phyloP scores from a whole-genome alignment of 768 basidiomycete species.

The Phaffia australis region DNA sequence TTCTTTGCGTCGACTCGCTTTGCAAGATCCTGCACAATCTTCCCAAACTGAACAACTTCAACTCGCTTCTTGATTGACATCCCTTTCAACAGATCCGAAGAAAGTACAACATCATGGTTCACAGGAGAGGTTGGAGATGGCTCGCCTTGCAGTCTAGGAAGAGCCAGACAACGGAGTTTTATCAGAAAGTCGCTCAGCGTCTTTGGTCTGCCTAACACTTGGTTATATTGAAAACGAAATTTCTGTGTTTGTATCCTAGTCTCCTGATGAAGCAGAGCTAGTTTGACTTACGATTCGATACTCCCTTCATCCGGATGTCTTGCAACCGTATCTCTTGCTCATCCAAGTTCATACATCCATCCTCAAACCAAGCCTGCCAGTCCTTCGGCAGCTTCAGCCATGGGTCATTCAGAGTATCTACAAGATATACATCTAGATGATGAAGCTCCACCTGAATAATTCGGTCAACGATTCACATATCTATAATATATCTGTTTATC shows the following conservation, averaged over 20 bases:
- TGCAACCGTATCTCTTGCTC: background rate
- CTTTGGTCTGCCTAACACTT: background rate
- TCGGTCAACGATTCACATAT: background rate
- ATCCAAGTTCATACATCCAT: background rate
- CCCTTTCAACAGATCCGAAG: no score
- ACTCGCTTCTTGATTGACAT: no score
- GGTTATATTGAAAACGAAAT: background rate
- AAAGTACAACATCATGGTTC: no score
- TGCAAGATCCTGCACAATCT: no score
- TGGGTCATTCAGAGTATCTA: background rate
- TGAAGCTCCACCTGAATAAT: background rate
- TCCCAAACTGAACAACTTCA: no score
- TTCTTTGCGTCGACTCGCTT: no score
- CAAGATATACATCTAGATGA: background rate
- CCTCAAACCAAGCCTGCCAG: slow-evolving; percentile 10
- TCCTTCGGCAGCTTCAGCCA: background rate
- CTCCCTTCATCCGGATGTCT: background rate
- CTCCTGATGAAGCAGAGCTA: background rate
- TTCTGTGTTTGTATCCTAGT: background rate
- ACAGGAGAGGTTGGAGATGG: no score
- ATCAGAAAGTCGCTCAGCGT: background rate
- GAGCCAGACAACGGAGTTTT: no score
- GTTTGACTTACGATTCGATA: no score
- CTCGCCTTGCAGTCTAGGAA: no score
- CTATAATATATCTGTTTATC: no score